Percentiles rank a stretch among this genome's conserved stretches.
Evolutionary conservation across 2,329 filamentous ascomycete species (phyloP).

Genomic region (Sphaerulina musiva): DNA sequence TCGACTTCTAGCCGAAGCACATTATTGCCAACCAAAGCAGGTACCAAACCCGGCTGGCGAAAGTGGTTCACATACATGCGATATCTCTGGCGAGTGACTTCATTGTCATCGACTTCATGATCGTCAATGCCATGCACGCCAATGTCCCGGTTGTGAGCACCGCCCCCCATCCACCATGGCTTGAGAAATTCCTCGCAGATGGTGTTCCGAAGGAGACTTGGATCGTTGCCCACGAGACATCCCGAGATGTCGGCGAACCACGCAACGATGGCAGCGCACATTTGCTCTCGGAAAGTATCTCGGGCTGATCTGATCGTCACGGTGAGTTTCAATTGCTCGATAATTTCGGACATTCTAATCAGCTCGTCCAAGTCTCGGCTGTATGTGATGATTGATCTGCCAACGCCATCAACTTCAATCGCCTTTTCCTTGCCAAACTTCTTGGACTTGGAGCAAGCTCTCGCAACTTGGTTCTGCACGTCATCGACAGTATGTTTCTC

Average conservation of each 20-base stretch:
- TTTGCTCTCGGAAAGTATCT: constrained; percentile 94
- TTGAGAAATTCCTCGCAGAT: constrained; percentile 89
- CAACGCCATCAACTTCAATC: constrained; percentile 81
- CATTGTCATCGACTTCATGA: constrained; percentile 58
- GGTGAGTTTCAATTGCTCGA: constrained; percentile 93
- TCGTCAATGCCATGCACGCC: constrained; percentile 76
- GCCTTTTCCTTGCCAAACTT: constrained; percentile 67
- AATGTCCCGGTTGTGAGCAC: constrained; percentile 69
- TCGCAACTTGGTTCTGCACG: constrained; percentile 80
- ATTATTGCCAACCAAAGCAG: constrained; percentile 10
- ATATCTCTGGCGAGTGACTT: constrained; percentile 36
- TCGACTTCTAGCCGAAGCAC: constrained; percentile 26
- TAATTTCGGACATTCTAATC: constrained; percentile 70
- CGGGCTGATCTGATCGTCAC: constrained; percentile 89
- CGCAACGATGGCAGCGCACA: constrained; percentile 96
- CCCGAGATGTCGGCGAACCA: constrained; percentile 92
- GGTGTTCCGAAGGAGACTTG: constrained; percentile 67
- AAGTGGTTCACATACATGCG: constrained; percentile 33
- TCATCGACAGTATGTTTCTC: constrained; percentile 96
- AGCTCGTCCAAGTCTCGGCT: constrained; percentile 64
- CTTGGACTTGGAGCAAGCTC: constrained; percentile 70
- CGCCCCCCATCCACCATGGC: constrained; percentile 80
- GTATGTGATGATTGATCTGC: constrained; percentile 77
- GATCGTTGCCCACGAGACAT: constrained; percentile 75
- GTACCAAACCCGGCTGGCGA: constrained; percentile 19